A percentile compares a stretch with the other conserved stretches of the same genome.
Conservation (phyloP, 1,139 yeast species). For the Yamadazyma sp. region DNA sequence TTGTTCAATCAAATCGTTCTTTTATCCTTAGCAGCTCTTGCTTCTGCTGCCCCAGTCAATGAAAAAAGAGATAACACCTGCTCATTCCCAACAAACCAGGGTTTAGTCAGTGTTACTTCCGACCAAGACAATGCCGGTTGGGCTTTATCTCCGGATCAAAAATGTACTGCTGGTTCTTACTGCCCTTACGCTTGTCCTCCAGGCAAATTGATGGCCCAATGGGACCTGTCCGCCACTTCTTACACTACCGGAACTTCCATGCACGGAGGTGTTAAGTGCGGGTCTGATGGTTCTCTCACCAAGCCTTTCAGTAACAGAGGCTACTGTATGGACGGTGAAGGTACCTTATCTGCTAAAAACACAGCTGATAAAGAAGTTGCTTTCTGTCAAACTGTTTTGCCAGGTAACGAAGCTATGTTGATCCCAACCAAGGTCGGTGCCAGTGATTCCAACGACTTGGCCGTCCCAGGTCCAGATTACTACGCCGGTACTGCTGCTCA, state of each 20-base stretch:
- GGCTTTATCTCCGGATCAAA: slow-evolving; percentile 82
- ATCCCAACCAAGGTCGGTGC: slow-evolving; percentile 71
- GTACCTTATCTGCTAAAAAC: slow-evolving; percentile 65
- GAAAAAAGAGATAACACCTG: slow-evolving; percentile 48
- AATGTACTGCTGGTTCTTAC: slow-evolving; percentile 70
- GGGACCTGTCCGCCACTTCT: slow-evolving; percentile 62
- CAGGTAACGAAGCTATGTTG: slow-evolving; percentile 92
- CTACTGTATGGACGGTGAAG: slow-evolving; percentile 76
- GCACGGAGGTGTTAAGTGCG: slow-evolving; percentile 81
- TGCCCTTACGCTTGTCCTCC: slow-evolving; percentile 91
- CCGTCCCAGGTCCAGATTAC: slow-evolving; percentile 80
- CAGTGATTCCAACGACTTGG: slow-evolving; percentile 51
- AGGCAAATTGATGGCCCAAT: slow-evolving; percentile 77
- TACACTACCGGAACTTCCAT: slow-evolving; percentile 70
- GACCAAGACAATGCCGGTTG: slow-evolving; percentile 70
- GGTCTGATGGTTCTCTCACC: slow-evolving; percentile 63
- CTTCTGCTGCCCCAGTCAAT: slow-evolving; percentile 29
- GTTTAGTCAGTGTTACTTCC: slow-evolving; percentile 67
- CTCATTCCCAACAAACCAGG: slow-evolving; percentile 62
- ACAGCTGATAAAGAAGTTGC: slow-evolving; percentile 60
- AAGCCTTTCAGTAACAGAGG: slow-evolving; percentile 59
- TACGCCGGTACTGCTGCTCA: slow-evolving; percentile 83
- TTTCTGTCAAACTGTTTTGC: slow-evolving; percentile 88
- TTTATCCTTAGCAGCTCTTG: slow-evolving; percentile 22
- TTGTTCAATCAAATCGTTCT: slow-evolving; percentile 18